phyloP scores from a whole-genome alignment of 106 monocot species.

The Phalaenopsis aphrodite region DNA sequence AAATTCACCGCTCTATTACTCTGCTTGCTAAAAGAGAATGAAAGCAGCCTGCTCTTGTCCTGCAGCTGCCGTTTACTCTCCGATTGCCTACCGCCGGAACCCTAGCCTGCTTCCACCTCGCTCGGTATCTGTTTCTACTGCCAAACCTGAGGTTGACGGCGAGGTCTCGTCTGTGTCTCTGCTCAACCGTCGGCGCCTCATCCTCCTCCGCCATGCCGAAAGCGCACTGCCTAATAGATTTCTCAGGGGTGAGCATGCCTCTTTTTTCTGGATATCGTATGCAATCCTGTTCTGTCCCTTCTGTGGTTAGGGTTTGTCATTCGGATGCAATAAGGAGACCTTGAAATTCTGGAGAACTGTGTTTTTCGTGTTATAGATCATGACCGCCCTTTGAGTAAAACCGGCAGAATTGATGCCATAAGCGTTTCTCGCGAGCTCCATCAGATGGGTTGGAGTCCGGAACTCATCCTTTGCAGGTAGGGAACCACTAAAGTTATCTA shows the following conservation, averaged over 20 bases:
- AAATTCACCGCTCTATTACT: too few relatives aligned
- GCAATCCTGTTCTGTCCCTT: background rate
- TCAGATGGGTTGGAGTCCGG: conserved; percentile 87
- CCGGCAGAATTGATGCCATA: conserved; percentile 55
- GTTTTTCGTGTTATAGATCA: conserved; percentile 43
- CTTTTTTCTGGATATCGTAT: background rate
- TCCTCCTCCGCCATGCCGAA: conserved; percentile 94
- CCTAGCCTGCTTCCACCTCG: background rate
- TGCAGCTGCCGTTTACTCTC: background rate
- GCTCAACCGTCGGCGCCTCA: conserved; percentile 36
- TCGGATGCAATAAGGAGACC: background rate
- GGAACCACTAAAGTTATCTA: background rate
- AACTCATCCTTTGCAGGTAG: conserved; percentile 83
- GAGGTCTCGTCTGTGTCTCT: conserved; percentile 1
- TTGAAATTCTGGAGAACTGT: background rate
- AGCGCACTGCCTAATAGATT: conserved; percentile 44
- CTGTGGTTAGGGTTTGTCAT: background rate
- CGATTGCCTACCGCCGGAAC: conserved; percentile 2
- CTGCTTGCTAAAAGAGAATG: background rate
- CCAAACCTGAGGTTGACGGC: conserved; percentile 9
- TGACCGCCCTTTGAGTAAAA: conserved; percentile 68
- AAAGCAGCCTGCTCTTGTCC: conserved; percentile 1
- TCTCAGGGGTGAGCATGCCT: conserved; percentile 38
- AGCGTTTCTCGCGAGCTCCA: conserved; percentile 57
- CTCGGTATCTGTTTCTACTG: conserved; percentile 25